phyloP scores from a whole-genome alignment of 129 eudicot species.

The Saposhnikovia divaricata region DNA sequence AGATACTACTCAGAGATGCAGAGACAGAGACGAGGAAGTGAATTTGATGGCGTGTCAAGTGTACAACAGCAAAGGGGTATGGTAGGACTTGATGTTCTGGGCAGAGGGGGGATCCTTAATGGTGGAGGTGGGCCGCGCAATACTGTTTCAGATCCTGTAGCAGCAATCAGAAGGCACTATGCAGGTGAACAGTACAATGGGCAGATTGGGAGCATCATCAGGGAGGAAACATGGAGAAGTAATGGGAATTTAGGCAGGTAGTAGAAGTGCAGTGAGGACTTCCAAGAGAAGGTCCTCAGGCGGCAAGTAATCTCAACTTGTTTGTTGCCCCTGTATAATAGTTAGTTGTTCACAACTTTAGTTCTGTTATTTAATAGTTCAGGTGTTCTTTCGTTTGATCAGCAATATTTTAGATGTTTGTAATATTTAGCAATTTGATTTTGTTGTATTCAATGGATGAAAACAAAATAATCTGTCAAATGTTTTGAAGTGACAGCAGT shows the following conservation, averaged over 20 bases:
- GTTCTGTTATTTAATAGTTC: constrained; percentile 25
- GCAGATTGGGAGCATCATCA: constrained; percentile 20
- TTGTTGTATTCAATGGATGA: constrained; percentile 50
- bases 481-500: constrained; percentile 19
- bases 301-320: constrained; percentile 18
- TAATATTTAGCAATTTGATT: constrained; percentile 43
- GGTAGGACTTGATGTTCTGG: constrained; percentile 24
- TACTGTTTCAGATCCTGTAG: constrained; percentile 77
- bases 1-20: constrained; percentile 37
- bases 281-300: constrained; percentile 15
- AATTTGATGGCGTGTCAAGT: constrained; percentile 28
- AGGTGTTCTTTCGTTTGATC: constrained; percentile 18
- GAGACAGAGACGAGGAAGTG: constrained; percentile 40
- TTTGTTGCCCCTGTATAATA: constrained; percentile 45
- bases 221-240: constrained; percentile 55
- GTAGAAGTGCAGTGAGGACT: constrained; percentile 21
- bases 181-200: constrained; percentile 50
- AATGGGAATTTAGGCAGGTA: constrained; percentile 63
- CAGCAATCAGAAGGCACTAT: constrained; percentile 77
- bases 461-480: constrained; percentile 33
- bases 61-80: constrained; percentile 37
- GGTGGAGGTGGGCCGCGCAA: constrained; percentile 33
- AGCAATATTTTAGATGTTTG: constrained; percentile 28
- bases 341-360: constrained; percentile 28
- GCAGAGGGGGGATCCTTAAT: constrained; percentile 22